Percentiles rank a stretch among this genome's conserved stretches.
Evolutionary conservation across 2,329 filamentous ascomycete species (phyloP).

Genomic region (Penicillium nordicum): DNA sequence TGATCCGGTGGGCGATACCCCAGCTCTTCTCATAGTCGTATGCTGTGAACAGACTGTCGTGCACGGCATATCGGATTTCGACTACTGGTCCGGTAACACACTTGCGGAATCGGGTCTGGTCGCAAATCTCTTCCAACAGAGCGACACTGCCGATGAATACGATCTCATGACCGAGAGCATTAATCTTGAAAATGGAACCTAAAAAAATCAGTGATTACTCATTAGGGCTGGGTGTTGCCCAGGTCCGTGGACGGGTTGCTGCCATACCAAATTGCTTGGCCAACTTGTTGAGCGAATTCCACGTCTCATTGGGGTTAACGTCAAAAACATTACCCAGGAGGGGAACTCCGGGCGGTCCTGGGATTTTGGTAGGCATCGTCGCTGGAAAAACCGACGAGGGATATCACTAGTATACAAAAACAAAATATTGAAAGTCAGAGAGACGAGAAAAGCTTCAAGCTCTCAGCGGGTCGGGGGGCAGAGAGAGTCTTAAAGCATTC

Average conservation of each 20-base stretch:
- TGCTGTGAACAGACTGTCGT: constrained; percentile 67
- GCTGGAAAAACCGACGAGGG: not conserved
- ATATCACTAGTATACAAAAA: constrained; percentile 11
- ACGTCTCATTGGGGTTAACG: constrained; percentile 49
- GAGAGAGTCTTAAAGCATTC: constrained; percentile 4
- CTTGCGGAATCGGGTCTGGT: constrained; percentile 60
- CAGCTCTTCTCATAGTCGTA: constrained; percentile 52
- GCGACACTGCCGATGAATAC: constrained; percentile 54
- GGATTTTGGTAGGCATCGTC: constrained; percentile 49
- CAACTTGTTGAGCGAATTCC: constrained; percentile 49
- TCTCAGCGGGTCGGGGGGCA: constrained; percentile 2
- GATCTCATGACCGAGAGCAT: constrained; percentile 43
- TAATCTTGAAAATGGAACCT: constrained; percentile 61
- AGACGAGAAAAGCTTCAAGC: not conserved
- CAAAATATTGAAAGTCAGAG: not conserved
- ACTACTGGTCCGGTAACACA: constrained; percentile 52
- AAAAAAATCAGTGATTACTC: not conserved
- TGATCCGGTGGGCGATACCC: constrained; percentile 57
- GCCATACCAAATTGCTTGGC: constrained; percentile 47
- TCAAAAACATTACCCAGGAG: constrained; percentile 53
- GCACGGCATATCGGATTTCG: constrained; percentile 58
- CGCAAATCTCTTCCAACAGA: constrained; percentile 62
- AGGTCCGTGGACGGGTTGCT: not conserved
- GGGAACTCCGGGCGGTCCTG: constrained; percentile 50
- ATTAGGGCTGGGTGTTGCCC: not conserved